Evolutionary conservation across 2,329 filamentous ascomycete genomes (phyloP).

Genomic region (Colletotrichum sp.): DNA sequence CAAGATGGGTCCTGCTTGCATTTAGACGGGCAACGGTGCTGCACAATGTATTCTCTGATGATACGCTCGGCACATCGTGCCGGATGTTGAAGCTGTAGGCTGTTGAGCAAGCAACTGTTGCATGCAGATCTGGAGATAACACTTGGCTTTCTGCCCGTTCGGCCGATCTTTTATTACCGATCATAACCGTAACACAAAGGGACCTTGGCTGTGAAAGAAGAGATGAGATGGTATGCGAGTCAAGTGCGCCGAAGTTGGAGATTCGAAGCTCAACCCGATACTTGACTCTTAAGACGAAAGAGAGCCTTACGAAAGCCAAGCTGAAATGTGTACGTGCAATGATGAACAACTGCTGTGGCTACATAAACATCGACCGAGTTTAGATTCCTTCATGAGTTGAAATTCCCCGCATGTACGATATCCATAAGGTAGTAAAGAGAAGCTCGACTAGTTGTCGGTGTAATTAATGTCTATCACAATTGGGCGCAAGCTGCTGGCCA

Average conservation of each 20-base stretch:
- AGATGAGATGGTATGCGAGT: background rate
- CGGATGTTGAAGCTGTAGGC: background rate
- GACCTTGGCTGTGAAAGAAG: background rate
- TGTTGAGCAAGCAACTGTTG: background rate
- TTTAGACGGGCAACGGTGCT: background rate
- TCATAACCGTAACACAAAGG: background rate
- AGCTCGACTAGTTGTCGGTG: too few species aligned
- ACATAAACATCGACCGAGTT: too few species aligned
- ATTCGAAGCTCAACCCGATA: too few species aligned
- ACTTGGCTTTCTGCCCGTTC: background rate
- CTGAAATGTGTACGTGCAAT: too few species aligned
- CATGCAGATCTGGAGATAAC: background rate
- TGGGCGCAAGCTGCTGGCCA: too few species aligned
- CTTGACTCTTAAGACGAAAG: background rate
- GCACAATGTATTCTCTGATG: background rate
- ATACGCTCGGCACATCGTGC: background rate
- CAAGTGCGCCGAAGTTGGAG: background rate
- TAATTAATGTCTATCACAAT: too few species aligned
- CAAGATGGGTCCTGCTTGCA: background rate
- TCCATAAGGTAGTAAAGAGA: too few species aligned
- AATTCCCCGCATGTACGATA: too few species aligned
- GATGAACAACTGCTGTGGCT: too few species aligned
- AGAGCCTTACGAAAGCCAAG: too few species aligned
- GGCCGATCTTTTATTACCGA: background rate
- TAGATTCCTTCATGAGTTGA: too few species aligned